phyloP scores from a whole-genome alignment of 257 asterid genomes.

The Solanum arcanum region DNA sequence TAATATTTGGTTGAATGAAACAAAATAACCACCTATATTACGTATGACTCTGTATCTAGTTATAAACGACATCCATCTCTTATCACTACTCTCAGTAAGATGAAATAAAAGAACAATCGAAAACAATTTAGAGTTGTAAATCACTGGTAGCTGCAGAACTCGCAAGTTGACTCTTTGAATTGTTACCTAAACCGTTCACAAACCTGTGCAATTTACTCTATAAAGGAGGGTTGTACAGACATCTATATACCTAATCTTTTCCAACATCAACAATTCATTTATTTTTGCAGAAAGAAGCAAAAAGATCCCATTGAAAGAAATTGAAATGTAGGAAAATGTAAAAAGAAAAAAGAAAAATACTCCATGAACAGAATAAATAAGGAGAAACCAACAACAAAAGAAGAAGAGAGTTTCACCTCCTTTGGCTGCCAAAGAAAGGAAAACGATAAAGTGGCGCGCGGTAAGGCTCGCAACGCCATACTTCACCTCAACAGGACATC shows the following conservation, averaged over 20 bases:
- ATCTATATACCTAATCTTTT: background rate
- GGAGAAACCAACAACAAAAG: background rate
- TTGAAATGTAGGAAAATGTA: background rate
- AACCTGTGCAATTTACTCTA: background rate
- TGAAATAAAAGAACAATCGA: background rate
- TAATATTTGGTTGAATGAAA: background rate
- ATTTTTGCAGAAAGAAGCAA: background rate
- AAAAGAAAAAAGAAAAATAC: background rate
- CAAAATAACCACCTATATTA: background rate
- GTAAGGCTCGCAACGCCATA: slow-evolving; percentile 35
- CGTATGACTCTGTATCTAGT: background rate
- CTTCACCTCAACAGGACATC: slow-evolving; percentile 19
- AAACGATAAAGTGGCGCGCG: background rate
- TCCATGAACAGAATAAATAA: background rate
- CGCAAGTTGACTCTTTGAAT: background rate
- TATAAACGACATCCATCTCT: background rate
- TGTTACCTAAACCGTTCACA: background rate
- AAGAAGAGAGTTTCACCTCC: slow-evolving; percentile 19
- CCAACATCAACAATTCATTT: background rate
- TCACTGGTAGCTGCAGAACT: background rate
- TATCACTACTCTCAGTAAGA: background rate
- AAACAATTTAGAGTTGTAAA: background rate
- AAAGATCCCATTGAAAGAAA: background rate
- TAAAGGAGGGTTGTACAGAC: background rate
- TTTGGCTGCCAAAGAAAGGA: slow-evolving; percentile 13